A percentile compares a stretch with the other conserved stretches of the same genome.
phyloP scores from a whole-genome alignment of 2,329 filamentous ascomycete species.

The Pseudogymnoascus pannorum region DNA sequence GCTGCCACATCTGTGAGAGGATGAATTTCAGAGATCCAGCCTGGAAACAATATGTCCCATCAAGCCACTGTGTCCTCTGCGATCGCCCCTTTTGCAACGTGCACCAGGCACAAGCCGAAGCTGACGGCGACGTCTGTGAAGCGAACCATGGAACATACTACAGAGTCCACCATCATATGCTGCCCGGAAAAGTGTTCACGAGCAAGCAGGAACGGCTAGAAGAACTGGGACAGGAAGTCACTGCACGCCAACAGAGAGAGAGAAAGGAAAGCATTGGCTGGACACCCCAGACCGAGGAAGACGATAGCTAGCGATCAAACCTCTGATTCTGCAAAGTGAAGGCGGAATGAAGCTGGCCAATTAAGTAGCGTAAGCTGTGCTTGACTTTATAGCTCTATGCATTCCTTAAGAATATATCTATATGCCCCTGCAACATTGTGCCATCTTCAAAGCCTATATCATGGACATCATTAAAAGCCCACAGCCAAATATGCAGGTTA shows the following conservation, averaged over 20 bases:
- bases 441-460: not conserved
- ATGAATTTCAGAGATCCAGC: conserved; percentile 1
- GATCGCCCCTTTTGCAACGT: not conserved
- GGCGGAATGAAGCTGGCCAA: not conserved
- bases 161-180: not conserved
- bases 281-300: not conserved
- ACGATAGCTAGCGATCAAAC: not conserved
- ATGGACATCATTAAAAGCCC: not conserved
- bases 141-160: conserved; percentile 5
- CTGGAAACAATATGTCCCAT: conserved; percentile 1
- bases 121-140: conserved; percentile 3
- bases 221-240: not conserved
- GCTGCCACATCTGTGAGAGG: conserved; percentile 6
- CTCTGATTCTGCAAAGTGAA: not conserved
- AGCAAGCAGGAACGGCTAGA: conserved; percentile 2
- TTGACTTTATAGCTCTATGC: conserved; percentile 4
- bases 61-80: conserved; percentile 2
- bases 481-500: not conserved
- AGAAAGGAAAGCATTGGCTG: conserved; percentile 2
- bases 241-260: not conserved
- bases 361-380: not conserved
- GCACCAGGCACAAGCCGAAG: not conserved
- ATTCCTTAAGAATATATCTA: not conserved
- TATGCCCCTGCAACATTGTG: not conserved
- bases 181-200: conserved; percentile 2